Evolutionary conservation across 805 yeast genomes (phyloP).

Genomic region (Yamadazyma nakazawae): DNA sequence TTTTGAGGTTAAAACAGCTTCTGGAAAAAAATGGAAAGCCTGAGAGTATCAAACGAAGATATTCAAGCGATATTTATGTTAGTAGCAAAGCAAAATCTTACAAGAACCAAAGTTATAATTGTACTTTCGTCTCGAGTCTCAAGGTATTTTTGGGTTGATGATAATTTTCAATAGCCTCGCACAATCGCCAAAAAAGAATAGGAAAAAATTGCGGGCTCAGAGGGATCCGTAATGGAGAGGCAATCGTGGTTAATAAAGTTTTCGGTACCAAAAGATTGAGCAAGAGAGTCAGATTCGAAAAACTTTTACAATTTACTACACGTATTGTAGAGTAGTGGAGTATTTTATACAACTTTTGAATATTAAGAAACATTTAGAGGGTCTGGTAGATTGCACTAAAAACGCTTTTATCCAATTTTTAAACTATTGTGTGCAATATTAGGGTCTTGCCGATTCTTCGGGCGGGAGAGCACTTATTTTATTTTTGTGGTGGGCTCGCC

Average conservation of each 20-base stretch:
- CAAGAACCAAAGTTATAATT: neutral
- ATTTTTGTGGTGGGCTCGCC: no score
- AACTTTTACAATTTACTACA: neutral
- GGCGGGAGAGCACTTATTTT: no score
- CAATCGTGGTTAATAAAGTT: no score
- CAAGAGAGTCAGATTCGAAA: no score
- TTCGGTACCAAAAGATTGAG: no score
- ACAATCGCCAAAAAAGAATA: neutral
- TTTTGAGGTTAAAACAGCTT: no score
- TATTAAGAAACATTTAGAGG: no score
- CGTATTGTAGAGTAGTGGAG: no score
- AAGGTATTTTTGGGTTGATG: conserved; percentile 2
- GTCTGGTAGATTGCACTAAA: neutral
- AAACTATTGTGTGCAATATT: neutral
- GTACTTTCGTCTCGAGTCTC: conserved; percentile 4
- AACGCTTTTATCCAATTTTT: neutral
- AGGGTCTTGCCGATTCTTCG: neutral
- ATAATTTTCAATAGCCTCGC: conserved; percentile 3
- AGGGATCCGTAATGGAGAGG: no score
- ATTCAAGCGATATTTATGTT: neutral
- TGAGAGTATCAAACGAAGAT: neutral
- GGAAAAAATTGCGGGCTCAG: neutral
- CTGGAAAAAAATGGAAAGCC: no score
- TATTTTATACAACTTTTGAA: neutral
- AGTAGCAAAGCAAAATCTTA: neutral